phyloP scores from a whole-genome alignment of 352 stramenopile species.

The Halophytophthora batemanensis region DNA sequence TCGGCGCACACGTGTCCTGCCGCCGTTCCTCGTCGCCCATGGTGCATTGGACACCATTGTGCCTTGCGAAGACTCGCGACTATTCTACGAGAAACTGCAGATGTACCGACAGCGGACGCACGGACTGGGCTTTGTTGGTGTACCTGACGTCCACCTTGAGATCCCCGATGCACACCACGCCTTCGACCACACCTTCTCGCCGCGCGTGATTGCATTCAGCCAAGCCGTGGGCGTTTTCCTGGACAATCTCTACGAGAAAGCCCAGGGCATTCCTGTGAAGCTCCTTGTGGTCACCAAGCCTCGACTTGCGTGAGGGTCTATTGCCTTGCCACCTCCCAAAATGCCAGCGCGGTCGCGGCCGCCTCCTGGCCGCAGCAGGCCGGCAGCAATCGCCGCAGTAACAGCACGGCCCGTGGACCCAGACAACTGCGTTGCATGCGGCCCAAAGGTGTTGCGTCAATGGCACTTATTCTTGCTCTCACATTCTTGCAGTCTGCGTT shows the following conservation, averaged over 20 bases:
- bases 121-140: slow-evolving; percentile 1
- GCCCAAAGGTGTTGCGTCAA: no score
- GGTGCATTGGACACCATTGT: slow-evolving; percentile 55
- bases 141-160: slow-evolving; percentile 48
- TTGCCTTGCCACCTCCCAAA: neutral
- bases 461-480: no score
- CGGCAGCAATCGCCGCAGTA: no score
- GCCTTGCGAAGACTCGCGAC: slow-evolving; percentile 45
- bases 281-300: neutral
- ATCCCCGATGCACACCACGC: slow-evolving; percentile 47
- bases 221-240: slow-evolving; percentile 56
- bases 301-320: no score
- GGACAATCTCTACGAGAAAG: slow-evolving; percentile 31
- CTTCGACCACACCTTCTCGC: slow-evolving; percentile 60
- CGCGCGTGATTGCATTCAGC: slow-evolving; percentile 42
- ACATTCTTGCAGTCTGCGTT: no score
- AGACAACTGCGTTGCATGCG: no score
- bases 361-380: no score
- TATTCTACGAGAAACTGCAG: slow-evolving; percentile 49
- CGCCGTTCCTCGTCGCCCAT: slow-evolving; percentile 57
- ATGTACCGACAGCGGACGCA: slow-evolving; percentile 16
- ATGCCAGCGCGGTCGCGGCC: no score
- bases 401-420: no score
- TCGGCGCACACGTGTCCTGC: slow-evolving; percentile 26
- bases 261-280: slow-evolving; percentile 12